Conservation (phyloP, 2,329 filamentous ascomycete species). For the Thelonectria blattea region DNA sequence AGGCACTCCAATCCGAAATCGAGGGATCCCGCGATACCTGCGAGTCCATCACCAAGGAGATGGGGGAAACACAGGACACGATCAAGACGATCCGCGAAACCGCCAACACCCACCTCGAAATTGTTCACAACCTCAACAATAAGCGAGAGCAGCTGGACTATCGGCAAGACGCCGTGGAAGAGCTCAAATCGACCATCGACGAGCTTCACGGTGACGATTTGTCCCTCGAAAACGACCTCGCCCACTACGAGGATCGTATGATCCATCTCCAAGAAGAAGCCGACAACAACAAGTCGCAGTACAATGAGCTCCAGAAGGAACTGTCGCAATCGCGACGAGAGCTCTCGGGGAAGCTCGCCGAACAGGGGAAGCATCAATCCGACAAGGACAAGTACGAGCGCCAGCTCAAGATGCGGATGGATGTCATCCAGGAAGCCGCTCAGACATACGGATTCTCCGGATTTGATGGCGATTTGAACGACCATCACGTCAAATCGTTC, state of each 20-base stretch:
- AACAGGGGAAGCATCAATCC: constrained; percentile 80
- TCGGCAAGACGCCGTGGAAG: constrained; percentile 72
- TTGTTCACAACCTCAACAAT: constrained; percentile 76
- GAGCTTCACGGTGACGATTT: constrained; percentile 81
- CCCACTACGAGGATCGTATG: constrained; percentile 80
- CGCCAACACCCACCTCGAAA: constrained; percentile 74
- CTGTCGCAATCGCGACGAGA: constrained; percentile 52
- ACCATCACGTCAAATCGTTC: constrained; percentile 76
- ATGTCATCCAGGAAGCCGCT: constrained; percentile 80
- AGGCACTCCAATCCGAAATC: constrained; percentile 70
- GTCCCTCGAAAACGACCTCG: constrained; percentile 72
- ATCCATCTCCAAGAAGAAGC: constrained; percentile 68
- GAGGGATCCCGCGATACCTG: constrained; percentile 65
- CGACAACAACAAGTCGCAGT: constrained; percentile 66
- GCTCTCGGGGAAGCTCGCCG: constrained; percentile 61
- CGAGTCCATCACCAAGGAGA: constrained; percentile 63
- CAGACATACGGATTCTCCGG: constrained; percentile 80
- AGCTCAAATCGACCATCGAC: constrained; percentile 74
- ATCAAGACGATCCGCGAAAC: constrained; percentile 73
- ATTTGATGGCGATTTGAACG: constrained; percentile 79
- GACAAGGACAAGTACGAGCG: constrained; percentile 87
- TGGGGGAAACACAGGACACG: constrained; percentile 62
- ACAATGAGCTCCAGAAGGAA: constrained; percentile 65
- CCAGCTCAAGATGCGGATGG: constrained; percentile 73
- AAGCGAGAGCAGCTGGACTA: constrained; percentile 78